A percentile compares a stretch with the other conserved stretches of the same genome.
phyloP scores from a whole-genome alignment of 2,329 filamentous ascomycete genomes.

The Diatrype stigma region DNA sequence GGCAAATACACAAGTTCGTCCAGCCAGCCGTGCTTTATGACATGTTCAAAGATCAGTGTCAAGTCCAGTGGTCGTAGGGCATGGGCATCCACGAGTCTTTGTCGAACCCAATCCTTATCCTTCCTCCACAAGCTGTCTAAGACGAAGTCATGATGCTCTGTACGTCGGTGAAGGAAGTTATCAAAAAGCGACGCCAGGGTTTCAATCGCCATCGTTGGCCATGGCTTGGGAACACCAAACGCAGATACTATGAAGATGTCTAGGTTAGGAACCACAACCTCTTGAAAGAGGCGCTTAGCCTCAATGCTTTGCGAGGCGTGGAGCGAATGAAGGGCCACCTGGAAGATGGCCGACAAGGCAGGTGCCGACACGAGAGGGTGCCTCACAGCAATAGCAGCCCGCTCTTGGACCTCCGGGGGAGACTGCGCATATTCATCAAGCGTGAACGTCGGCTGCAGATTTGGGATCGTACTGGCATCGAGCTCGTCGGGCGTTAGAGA shows the following conservation, averaged over 20 bases:
- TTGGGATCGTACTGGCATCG: constrained; percentile 80
- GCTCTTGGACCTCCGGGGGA: constrained; percentile 44
- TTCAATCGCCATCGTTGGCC: constrained; percentile 70
- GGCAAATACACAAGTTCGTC: constrained; percentile 73
- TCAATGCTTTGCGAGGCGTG: constrained; percentile 59
- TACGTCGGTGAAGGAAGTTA: constrained; percentile 75
- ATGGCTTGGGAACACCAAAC: constrained; percentile 72
- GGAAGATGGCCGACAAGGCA: constrained; percentile 68
- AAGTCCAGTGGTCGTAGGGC: constrained; percentile 65
- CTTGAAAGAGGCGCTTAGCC: constrained; percentile 62
- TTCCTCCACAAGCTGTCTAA: constrained; percentile 89
- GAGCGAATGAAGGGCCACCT: constrained; percentile 58
- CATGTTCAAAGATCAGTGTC: constrained; percentile 71
- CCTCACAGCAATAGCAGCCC: constrained; percentile 61
- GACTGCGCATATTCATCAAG: constrained; percentile 51
- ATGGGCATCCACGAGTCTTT: constrained; percentile 73
- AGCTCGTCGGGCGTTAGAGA: constrained; percentile 71
- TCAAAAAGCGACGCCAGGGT: constrained; percentile 75
- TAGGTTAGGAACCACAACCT: constrained; percentile 67
- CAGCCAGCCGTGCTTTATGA: constrained; percentile 77
- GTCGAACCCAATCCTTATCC: constrained; percentile 80
- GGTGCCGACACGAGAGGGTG: constrained; percentile 87
- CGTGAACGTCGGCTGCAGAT: constrained; percentile 73
- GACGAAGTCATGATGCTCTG: constrained; percentile 79
- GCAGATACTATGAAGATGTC: constrained; percentile 77